Conservation (phyloP, 2,329 filamentous ascomycete species). For the Cladobotryum protrusum region DNA sequence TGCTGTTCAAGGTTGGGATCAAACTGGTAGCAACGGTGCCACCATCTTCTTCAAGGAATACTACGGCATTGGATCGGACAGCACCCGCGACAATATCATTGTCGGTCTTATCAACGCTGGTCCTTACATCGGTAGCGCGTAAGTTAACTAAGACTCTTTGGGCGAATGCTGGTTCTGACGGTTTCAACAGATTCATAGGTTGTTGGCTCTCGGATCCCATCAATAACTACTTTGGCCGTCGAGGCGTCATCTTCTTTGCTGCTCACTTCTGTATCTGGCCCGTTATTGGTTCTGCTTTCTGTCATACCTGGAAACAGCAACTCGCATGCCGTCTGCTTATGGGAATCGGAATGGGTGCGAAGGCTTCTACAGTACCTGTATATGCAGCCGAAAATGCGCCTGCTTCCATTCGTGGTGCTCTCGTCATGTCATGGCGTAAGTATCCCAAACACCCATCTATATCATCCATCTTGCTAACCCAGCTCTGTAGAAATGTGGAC, state of each 20-base stretch:
- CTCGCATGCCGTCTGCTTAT: constrained; percentile 61
- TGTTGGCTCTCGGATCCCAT: constrained; percentile 63
- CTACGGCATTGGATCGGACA: constrained; percentile 31
- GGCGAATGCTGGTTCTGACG: constrained; percentile 7
- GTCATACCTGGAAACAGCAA: constrained; percentile 60
- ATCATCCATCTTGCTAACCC: background rate
- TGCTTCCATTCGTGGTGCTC: constrained; percentile 60
- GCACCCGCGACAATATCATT: constrained; percentile 36
- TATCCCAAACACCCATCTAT: background rate
- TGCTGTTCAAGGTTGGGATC: constrained; percentile 61
- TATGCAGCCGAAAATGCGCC: constrained; percentile 70
- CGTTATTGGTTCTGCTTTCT: constrained; percentile 57
- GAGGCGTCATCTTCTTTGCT: constrained; percentile 60
- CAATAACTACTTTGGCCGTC: constrained; percentile 37
- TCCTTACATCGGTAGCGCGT: constrained; percentile 42
- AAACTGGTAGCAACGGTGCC: constrained; percentile 57
- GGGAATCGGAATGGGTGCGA: constrained; percentile 64
- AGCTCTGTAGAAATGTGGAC: constrained; percentile 55
- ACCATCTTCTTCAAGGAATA: constrained; percentile 52
- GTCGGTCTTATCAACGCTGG: constrained; percentile 62
- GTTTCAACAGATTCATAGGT: constrained; percentile 34
- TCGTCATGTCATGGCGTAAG: constrained; percentile 71
- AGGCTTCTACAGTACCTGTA: constrained; percentile 61
- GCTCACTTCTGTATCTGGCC: constrained; percentile 64
- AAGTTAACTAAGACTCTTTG: constrained; percentile 20